These are phyloP conservation scores for Clausena lansium DNA, from an alignment of 345 rosid species.

Conservation along the genomic window DNA sequence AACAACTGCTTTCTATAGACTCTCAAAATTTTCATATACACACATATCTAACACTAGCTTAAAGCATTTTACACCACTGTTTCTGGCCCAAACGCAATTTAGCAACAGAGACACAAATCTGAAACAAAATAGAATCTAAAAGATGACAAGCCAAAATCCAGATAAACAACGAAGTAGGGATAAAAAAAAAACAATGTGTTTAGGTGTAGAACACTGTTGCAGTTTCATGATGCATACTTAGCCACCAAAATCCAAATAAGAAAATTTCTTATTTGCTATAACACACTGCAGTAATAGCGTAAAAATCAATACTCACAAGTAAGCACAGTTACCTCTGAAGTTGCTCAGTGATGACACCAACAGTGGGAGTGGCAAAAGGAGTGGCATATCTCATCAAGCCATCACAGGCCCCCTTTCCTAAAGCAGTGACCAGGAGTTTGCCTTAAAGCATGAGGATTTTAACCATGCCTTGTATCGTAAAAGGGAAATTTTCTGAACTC, in stretches of 20 bases:
- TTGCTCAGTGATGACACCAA: constrained; percentile 74
- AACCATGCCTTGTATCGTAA: constrained; percentile 89
- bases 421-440: constrained; percentile 95
- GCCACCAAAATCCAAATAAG: not conserved
- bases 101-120: not conserved
- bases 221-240: not conserved
- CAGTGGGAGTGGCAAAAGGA: constrained; percentile 78
- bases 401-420: constrained; percentile 84
- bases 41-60: not conserved
- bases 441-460: constrained; percentile 86
- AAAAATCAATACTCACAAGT: not conserved
- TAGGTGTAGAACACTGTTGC: not conserved
- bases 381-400: constrained; percentile 67
- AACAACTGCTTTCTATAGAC: not conserved
- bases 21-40: not conserved
- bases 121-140: not conserved
- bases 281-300: not conserved
- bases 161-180: not conserved
- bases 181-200: not conserved
- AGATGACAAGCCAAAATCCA: not conserved
- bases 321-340: constrained; percentile 62
- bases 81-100: not conserved
- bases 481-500: constrained; percentile 89
- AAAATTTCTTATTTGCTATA: not conserved
- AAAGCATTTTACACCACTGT: no score